Base-by-base conservation (phyloP, 225 moss, liverwort and hornwort species). In the Anthoceros angustus region DNA sequence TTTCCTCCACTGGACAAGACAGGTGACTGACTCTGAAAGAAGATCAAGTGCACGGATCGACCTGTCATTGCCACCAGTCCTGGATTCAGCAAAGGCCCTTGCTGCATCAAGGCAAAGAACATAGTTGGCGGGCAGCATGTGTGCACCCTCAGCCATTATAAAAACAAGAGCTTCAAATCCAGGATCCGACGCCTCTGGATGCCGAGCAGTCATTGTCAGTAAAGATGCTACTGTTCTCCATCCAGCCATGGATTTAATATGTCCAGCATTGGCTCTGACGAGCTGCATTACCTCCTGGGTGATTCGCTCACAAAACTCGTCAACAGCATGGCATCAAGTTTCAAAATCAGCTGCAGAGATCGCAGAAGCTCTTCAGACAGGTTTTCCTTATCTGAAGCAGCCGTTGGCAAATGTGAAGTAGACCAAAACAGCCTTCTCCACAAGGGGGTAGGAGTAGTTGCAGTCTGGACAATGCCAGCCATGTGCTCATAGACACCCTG, bases 401-500 rank as follows among this genome's bases (percentile, higher is more conserved):
- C 63, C 98, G 82, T 66, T 98, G 92, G 72, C 98, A 98, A 63
- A 98, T 98, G 68, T 89, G 85, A 65, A 98, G 78, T 65, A 98
- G 76, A 61, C 98, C 98, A 45, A 98, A 41, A 98, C 98, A 75
- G 98, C 98, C 70, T 88, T 98, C 66, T 98, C 98, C 71, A 92
- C 98, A 67, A 98, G 69, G 61, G 78, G 42, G 92, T 89, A 24
- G 98, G 87, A 63, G 89, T 85, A 48, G 72, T 84, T 62, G 98
- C 87, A 42, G 88, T 87, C 74, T 89, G 89, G 10, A 98, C 87
- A 72, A 98, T 98, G 62, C 92, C 89, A 63, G 92, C 87, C 98
- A 98, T 98, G 55, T 98, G 98, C 74, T 98, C 98, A 74, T 98
- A 98, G 48, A 98, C 87, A 70, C 92, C 87, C 78, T 89, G 92